phyloP scores from a whole-genome alignment of 495 filamentous ascomycete genomes.

The Penicillium soppii region DNA sequence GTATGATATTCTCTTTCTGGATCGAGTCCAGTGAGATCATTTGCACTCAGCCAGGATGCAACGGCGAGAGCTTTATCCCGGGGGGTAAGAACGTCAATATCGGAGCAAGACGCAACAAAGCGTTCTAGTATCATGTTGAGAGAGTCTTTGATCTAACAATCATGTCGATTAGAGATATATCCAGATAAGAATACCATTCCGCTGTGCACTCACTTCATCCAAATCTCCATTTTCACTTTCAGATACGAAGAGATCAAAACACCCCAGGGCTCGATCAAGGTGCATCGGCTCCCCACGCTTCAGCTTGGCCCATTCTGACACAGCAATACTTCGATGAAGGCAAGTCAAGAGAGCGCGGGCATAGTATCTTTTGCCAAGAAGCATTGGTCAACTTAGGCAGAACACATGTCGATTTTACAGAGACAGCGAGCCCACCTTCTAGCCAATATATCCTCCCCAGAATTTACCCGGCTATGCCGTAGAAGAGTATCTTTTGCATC shows the following conservation, averaged over 20 bases:
- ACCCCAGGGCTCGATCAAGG: conserved; percentile 73
- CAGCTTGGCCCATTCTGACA: conserved; percentile 70
- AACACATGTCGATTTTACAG: conserved; percentile 3
- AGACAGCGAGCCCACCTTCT: conserved; percentile 59
- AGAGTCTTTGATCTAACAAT: conserved; percentile 50
- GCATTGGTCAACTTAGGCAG: conserved; percentile 9
- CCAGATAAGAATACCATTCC: not conserved
- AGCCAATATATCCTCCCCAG: conserved; percentile 77
- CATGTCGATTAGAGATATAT: not conserved
- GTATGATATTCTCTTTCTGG: conserved; percentile 67
- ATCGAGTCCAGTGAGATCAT: conserved; percentile 67
- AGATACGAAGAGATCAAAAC: conserved; percentile 85
- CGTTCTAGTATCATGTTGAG: conserved; percentile 62
- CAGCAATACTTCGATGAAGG: conserved; percentile 77
- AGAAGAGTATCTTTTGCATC: conserved; percentile 87
- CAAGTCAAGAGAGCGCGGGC: conserved; percentile 67
- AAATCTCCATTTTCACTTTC: conserved; percentile 68
- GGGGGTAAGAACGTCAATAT: conserved; percentile 51
- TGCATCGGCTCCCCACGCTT: conserved; percentile 49
- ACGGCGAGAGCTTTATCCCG: conserved; percentile 67
- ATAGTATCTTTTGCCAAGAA: conserved; percentile 59
- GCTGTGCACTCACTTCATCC: conserved; percentile 56
- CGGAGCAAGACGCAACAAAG: conserved; percentile 49
- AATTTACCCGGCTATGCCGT: conserved; percentile 56
- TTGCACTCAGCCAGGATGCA: conserved; percentile 60